Percentiles rank a stretch among this genome's conserved stretches.
Conservation (phyloP, 805 yeast genomes). For the Metschnikowia orientalis region DNA sequence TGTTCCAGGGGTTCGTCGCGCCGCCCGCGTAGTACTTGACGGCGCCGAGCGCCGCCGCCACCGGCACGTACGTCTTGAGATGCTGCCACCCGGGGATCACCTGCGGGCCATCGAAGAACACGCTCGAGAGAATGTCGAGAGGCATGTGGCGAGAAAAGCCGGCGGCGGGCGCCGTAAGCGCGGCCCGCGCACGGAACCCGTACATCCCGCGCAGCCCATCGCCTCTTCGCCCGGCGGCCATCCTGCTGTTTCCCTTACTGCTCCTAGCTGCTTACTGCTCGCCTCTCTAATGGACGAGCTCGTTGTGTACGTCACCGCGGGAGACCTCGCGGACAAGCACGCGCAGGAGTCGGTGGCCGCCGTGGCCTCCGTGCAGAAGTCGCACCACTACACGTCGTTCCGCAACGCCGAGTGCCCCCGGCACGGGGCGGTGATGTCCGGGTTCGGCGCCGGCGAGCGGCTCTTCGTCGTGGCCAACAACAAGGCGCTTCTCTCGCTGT, state of each 20-base stretch:
- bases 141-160: constrained; percentile 58
- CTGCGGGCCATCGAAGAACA: constrained; percentile 66
- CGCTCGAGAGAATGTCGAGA: constrained; percentile 68
- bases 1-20: constrained; percentile 79
- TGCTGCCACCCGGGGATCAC: constrained; percentile 70
- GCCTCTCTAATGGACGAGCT: constrained; percentile 52
- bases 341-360: constrained; percentile 41
- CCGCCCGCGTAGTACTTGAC: constrained; percentile 78
- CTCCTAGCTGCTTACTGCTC: too few relatives aligned
- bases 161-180: background rate
- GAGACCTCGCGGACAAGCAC: constrained; percentile 41
- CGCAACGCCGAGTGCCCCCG: constrained; percentile 47
- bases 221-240: background rate
- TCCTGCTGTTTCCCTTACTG: too few relatives aligned
- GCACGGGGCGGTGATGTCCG: constrained; percentile 46
- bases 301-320: constrained; percentile 44
- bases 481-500: constrained; percentile 73
- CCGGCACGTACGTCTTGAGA: constrained; percentile 56
- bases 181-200: constrained; percentile 5
- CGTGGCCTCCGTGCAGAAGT: constrained; percentile 41
- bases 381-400: constrained; percentile 47
- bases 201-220: constrained; percentile 3
- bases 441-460: constrained; percentile 45
- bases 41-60: constrained; percentile 33
- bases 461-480: constrained; percentile 61